Percentiles rank a stretch among this genome's conserved stretches.
These are phyloP conservation scores for Lachnellula hyalina DNA, from an alignment of 2,329 filamentous ascomycete species.

Conservation along the genomic window DNA sequence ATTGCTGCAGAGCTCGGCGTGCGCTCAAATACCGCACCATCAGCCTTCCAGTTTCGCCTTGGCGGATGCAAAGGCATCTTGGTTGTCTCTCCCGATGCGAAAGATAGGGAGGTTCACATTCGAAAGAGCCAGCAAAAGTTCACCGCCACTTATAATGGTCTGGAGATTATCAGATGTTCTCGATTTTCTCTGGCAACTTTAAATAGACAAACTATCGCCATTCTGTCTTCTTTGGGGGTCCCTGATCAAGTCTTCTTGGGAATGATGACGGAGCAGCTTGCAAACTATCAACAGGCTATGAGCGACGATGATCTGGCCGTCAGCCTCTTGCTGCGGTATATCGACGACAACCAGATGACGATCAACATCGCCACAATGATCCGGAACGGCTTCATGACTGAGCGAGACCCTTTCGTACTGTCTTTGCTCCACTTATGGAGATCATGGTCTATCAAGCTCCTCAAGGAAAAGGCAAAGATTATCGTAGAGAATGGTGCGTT, in stretches of 20 bases:
- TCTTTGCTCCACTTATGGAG: slow-evolving; percentile 80
- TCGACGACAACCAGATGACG: slow-evolving; percentile 82
- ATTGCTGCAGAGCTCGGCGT: slow-evolving; percentile 66
- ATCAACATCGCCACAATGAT: slow-evolving; percentile 72
- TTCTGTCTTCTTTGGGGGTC: slow-evolving; percentile 77
- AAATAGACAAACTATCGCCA: slow-evolving; percentile 83
- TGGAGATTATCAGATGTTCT: slow-evolving; percentile 84
- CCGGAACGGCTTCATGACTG: slow-evolving; percentile 68
- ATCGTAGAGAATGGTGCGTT: slow-evolving; percentile 78
- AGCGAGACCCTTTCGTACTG: slow-evolving; percentile 72
- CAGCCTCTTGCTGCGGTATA: slow-evolving; percentile 62
- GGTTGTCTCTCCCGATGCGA: slow-evolving; percentile 64
- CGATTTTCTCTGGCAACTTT: slow-evolving; percentile 71
- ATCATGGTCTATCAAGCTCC: slow-evolving; percentile 79
- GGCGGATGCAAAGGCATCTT: slow-evolving; percentile 91
- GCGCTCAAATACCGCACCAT: slow-evolving; percentile 57
- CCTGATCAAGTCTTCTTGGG: slow-evolving; percentile 57
- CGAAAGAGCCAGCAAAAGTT: slow-evolving; percentile 89
- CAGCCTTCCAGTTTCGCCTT: slow-evolving; percentile 85
- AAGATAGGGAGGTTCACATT: slow-evolving; percentile 66
- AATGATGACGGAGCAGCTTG: slow-evolving; percentile 64
- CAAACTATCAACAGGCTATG: slow-evolving; percentile 66
- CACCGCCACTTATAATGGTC: slow-evolving; percentile 57
- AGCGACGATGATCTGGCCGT: slow-evolving; percentile 57
- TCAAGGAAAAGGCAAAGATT: slow-evolving; percentile 91